Conservation (phyloP, 2,329 filamentous ascomycete genomes). For the Boeremia exigua region DNA sequence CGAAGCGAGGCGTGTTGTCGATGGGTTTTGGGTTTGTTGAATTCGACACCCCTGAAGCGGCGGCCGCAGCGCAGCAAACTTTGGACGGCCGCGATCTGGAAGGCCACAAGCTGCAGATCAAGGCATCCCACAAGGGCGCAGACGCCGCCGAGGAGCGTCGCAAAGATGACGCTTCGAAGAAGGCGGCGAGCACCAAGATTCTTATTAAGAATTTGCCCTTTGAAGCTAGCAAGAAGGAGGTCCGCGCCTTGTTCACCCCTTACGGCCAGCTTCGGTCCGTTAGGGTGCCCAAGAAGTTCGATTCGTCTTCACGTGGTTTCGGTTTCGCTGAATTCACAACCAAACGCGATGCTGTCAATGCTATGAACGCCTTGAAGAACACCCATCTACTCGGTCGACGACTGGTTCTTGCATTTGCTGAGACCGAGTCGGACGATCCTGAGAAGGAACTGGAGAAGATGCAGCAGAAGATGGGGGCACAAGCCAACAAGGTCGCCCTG, state of each 20-base stretch:
- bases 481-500: conserved; percentile 88
- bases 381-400: conserved; percentile 91
- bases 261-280: conserved; percentile 94
- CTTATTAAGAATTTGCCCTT: conserved; percentile 99
- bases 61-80: conserved; percentile 77
- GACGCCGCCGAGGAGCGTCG: conserved; percentile 88
- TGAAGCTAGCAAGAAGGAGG: conserved; percentile 87
- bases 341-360: conserved; percentile 85
- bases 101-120: conserved; percentile 82
- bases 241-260: conserved; percentile 81
- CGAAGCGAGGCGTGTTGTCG: conserved; percentile 89
- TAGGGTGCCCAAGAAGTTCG: conserved; percentile 93
- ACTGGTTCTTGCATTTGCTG: conserved; percentile 89
- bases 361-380: conserved; percentile 87
- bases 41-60: conserved; percentile 78
- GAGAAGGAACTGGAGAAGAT: conserved; percentile 97
- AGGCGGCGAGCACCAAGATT: conserved; percentile 84
- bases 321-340: conserved; percentile 97
- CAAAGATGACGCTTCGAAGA: conserved; percentile 83
- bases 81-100: conserved; percentile 92
- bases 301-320: conserved; percentile 86
- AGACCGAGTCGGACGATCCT: conserved; percentile 85
- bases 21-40: conserved; percentile 96
- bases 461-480: conserved; percentile 91
- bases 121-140: conserved; percentile 82